Evolutionary conservation across 768 basidiomycete genomes (phyloP).

Genomic region (Lactifluus echinatus): DNA sequence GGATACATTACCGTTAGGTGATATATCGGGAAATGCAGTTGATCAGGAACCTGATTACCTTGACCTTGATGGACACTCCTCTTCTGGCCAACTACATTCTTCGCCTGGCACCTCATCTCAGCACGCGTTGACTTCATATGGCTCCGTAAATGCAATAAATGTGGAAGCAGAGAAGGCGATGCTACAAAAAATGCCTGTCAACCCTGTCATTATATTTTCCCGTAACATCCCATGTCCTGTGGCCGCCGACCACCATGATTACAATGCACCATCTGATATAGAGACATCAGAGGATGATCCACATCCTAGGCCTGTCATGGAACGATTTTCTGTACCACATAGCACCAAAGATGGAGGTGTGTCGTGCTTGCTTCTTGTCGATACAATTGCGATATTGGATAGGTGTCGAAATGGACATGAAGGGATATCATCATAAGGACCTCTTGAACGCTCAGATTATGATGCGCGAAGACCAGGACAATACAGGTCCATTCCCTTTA

Average conservation of each 20-base stretch:
- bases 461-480: background rate
- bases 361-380: background rate
- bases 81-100: background rate
- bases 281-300: constrained; percentile 38
- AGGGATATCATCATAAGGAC: constrained; percentile 60
- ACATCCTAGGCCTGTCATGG: constrained; percentile 35
- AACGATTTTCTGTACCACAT: constrained; percentile 34
- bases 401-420: constrained; percentile 77
- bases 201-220: constrained; percentile 15
- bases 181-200: constrained; percentile 24
- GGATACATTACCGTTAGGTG: constrained; percentile 22
- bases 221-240: background rate
- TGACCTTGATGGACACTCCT: constrained; percentile 56
- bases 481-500: background rate
- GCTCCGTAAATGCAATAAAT: constrained; percentile 25
- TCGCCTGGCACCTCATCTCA: background rate
- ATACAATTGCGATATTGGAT: background rate
- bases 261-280: constrained; percentile 8
- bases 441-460: background rate
- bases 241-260: constrained; percentile 11
- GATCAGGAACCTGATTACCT: constrained; percentile 70
- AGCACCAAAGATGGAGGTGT: constrained; percentile 27
- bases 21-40: constrained; percentile 20
- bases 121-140: constrained; percentile 17
- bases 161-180: constrained; percentile 24